Percentiles rank a stretch among this genome's conserved stretches.
phyloP scores from a whole-genome alignment of 192 early-diverging fungal species.

The Coemansia sp. region DNA sequence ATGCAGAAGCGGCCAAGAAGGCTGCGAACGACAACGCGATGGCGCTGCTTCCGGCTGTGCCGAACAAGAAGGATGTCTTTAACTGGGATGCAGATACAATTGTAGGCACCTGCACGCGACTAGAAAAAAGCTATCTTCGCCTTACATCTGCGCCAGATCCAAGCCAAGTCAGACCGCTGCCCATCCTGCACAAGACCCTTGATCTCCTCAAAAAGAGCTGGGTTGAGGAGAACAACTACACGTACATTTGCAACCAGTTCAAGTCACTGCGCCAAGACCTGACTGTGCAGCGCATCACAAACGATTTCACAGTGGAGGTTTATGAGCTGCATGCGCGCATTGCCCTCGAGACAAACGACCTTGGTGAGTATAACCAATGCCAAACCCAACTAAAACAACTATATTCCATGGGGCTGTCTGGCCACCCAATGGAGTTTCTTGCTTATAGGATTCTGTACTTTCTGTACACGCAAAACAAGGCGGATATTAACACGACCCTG shows the following conservation, averaged over 20 bases:
- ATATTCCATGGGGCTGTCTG: conserved; percentile 69
- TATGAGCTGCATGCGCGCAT: conserved; percentile 96
- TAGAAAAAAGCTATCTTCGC: conserved; percentile 95
- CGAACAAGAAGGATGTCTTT: conserved; percentile 59
- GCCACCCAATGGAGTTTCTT: conserved; percentile 84
- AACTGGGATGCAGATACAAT: conserved; percentile 83
- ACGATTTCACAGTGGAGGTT: conserved; percentile 89
- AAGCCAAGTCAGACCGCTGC: conserved; percentile 85
- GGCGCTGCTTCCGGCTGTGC: conserved; percentile 32
- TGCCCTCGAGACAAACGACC: conserved; percentile 92
- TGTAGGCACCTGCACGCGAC: conserved; percentile 76
- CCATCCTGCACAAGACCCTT: conserved; percentile 72
- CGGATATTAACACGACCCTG: conserved; percentile 81
- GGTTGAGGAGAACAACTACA: conserved; percentile 83
- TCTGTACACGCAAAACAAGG: conserved; percentile 81
- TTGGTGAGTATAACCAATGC: conserved; percentile 98
- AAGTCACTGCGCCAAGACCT: conserved; percentile 96
- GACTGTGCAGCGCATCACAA: conserved; percentile 92
- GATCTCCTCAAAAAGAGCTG: conserved; percentile 77
- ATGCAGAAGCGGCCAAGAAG: conserved; percentile 31
- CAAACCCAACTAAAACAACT: conserved; percentile 91
- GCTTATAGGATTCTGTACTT: conserved; percentile 93
- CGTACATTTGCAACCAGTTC: conserved; percentile 96
- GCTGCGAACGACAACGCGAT: conserved; percentile 21
- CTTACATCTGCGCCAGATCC: conserved; percentile 93